Conservation (phyloP, 2,329 filamentous ascomycete genomes). For the Paracorniculantispora psalliotae region DNA sequence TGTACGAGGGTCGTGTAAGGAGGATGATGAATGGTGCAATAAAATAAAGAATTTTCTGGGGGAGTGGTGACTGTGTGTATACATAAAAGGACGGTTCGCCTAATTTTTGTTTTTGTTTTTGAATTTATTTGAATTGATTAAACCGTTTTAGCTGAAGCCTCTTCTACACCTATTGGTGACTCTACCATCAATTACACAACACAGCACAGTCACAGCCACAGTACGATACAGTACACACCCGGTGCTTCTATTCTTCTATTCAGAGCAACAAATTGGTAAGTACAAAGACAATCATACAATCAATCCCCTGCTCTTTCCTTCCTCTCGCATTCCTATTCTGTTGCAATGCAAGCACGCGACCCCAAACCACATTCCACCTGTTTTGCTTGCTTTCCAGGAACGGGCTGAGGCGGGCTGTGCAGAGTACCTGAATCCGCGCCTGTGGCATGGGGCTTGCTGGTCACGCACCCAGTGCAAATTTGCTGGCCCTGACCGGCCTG, state of each 20-base stretch:
- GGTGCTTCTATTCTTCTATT: too few relatives aligned
- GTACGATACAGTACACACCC: too few relatives aligned
- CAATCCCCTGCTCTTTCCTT: not conserved
- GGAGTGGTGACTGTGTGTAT: not conserved
- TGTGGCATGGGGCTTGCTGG: not conserved
- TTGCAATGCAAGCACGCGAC: too few relatives aligned
- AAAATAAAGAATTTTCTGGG: not conserved
- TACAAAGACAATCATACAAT: not conserved
- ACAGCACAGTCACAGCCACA: too few relatives aligned
- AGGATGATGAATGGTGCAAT: not conserved
- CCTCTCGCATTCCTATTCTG: not conserved
- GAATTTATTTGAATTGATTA: not conserved
- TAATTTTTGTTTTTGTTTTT: not conserved
- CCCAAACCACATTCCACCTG: too few relatives aligned
- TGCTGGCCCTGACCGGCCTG: not conserved
- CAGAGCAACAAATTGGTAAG: not conserved
- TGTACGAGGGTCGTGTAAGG: not conserved
- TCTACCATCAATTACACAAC: not conserved
- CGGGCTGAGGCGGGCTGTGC: slow-evolving; percentile 8
- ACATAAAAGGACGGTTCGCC: slow-evolving; percentile 6
- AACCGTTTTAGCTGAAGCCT: not conserved
- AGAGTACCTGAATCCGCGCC: slow-evolving; percentile 5
- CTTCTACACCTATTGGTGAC: not conserved
- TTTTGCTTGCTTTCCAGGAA: not conserved
- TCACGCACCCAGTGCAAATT: slow-evolving; percentile 9